A percentile compares a stretch with the other conserved stretches of the same genome.
Evolutionary conservation across 352 stramenopile species (phyloP).

Genomic region (Blastocystis sp.): DNA sequence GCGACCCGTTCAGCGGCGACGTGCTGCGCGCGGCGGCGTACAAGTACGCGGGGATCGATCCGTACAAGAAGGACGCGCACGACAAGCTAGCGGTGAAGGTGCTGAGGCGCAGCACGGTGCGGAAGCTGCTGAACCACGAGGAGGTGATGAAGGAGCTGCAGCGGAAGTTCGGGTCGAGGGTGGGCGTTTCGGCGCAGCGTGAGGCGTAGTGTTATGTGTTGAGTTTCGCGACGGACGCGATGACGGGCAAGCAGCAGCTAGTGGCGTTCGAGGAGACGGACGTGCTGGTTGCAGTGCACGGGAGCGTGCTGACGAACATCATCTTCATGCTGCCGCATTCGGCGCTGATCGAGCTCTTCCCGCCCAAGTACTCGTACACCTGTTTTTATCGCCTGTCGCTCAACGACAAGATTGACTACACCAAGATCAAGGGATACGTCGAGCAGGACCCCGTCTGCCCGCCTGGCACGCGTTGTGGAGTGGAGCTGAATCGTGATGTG

Average conservation of each 20-base stretch:
- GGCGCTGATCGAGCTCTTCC: slow-evolving; percentile 9
- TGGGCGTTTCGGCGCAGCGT: not conserved
- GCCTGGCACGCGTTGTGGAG: not conserved
- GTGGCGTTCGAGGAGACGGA: not conserved
- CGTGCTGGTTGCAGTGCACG: not conserved
- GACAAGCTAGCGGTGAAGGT: not conserved
- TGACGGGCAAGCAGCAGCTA: not conserved
- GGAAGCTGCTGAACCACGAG: not conserved
- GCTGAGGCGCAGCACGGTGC: not conserved
- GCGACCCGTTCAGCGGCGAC: not conserved
- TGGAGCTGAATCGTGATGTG: not conserved
- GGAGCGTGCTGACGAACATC: not conserved
- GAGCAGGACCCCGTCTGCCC: not conserved
- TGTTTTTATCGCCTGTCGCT: not conserved
- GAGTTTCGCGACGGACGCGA: not conserved
- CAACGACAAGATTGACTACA: not conserved
- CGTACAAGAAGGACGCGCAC: not conserved
- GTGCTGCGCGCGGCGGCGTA: not conserved
- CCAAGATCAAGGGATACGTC: not conserved
- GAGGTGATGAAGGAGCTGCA: not conserved
- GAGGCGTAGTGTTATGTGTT: not conserved
- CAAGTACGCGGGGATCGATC: not conserved
- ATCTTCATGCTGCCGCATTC: slow-evolving; percentile 36
- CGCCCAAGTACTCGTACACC: not conserved
- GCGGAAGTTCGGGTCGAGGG: not conserved